Conservation (phyloP, 2,329 filamentous ascomycete genomes). For the Trichoderma brevicompactum region DNA sequence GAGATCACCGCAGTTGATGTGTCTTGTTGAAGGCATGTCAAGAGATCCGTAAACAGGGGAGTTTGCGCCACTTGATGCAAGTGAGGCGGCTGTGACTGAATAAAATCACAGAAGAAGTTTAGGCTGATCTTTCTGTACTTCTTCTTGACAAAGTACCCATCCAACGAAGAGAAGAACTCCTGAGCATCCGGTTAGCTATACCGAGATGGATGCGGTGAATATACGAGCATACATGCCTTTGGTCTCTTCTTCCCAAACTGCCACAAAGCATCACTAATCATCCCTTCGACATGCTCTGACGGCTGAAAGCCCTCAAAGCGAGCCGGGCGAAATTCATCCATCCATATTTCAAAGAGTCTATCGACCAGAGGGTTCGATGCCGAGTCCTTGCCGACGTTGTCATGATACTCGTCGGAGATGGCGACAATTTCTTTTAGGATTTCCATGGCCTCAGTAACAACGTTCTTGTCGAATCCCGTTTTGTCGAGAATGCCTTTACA, state of each 20-base stretch:
- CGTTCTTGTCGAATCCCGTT: conserved; percentile 63
- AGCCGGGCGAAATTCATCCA: conserved; percentile 51
- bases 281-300: conserved; percentile 53
- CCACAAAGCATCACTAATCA: conserved; percentile 57
- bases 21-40: conserved; percentile 76
- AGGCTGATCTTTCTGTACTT: conserved; percentile 67
- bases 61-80: conserved; percentile 75
- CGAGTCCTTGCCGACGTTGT: conserved; percentile 48
- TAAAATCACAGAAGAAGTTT: conserved; percentile 71
- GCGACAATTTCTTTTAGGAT: conserved; percentile 67
- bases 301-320: conserved; percentile 45
- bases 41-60: conserved; percentile 69
- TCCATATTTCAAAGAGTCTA: conserved; percentile 61
- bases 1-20: conserved; percentile 79
- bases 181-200: conserved; percentile 38
- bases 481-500: conserved; percentile 47
- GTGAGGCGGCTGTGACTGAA: conserved; percentile 78
- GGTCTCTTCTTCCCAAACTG: conserved; percentile 71
- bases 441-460: conserved; percentile 67
- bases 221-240: conserved; percentile 44
- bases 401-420: conserved; percentile 62
- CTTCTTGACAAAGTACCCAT: conserved; percentile 67
- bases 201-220: background rate
- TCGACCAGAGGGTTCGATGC: conserved; percentile 57
- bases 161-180: conserved; percentile 68